A percentile compares a stretch with the other conserved stretches of the same genome.
Conservation (phyloP, 352 stramenopile species). For the Pythium oligandrum region DNA sequence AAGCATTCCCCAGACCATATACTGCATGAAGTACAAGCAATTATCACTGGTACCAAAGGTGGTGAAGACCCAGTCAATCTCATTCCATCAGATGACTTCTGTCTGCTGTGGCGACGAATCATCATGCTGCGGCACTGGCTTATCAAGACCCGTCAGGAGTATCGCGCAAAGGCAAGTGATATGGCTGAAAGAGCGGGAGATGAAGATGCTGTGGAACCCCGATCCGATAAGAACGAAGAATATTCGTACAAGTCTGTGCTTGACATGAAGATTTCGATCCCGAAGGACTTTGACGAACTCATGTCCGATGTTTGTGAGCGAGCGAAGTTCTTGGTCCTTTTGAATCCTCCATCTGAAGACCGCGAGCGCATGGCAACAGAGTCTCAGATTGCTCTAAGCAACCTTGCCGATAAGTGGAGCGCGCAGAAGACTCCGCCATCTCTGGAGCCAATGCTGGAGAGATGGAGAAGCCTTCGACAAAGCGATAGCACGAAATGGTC, state of each 20-base stretch:
- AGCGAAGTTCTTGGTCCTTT: constrained; percentile 66
- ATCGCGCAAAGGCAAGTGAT: constrained; percentile 53
- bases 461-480: constrained; percentile 74
- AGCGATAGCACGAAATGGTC: constrained; percentile 83
- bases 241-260: constrained; percentile 20
- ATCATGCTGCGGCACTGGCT: constrained; percentile 82
- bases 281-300: constrained; percentile 65
- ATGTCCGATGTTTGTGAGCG: constrained; percentile 60
- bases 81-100: constrained; percentile 65
- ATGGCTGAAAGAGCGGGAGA: constrained; percentile 16
- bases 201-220: background rate
- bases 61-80: constrained; percentile 43
- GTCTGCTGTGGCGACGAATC: constrained; percentile 72
- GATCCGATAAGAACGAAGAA: too few species aligned
- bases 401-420: constrained; percentile 85
- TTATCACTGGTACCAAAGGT: constrained; percentile 41
- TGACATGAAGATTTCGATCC: constrained; percentile 53
- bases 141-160: constrained; percentile 78
- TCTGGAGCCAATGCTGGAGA: constrained; percentile 82
- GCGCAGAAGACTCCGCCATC: constrained; percentile 75
- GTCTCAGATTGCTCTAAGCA: constrained; percentile 71
- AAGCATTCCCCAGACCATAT: constrained; percentile 77
- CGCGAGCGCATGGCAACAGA: constrained; percentile 51
- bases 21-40: constrained; percentile 72
- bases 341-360: constrained; percentile 73